Conservation (phyloP, 768 basidiomycete genomes). For the Solioccasus polychromus region DNA sequence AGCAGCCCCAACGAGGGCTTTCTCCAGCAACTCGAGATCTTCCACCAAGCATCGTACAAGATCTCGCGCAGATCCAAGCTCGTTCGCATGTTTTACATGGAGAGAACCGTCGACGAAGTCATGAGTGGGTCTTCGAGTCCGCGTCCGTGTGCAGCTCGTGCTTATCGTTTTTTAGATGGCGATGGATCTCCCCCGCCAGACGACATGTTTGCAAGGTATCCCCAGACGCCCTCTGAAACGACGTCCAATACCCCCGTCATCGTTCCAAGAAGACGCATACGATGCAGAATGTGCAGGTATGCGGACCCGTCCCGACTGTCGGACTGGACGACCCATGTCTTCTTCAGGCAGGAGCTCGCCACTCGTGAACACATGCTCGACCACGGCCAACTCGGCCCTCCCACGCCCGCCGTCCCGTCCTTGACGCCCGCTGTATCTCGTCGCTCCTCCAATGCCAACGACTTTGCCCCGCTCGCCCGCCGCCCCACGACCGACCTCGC, state of each 20-base stretch:
- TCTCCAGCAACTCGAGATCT: slow-evolving; percentile 75
- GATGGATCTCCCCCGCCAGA: slow-evolving; percentile 63
- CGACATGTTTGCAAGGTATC: slow-evolving; percentile 76
- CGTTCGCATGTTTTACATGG: slow-evolving; percentile 81
- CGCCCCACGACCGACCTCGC: slow-evolving; percentile 16
- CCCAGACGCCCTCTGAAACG: slow-evolving; percentile 62
- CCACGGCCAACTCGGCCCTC: slow-evolving; percentile 74
- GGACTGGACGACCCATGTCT: neutral
- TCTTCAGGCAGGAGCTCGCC: slow-evolving; percentile 68
- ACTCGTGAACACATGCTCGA: slow-evolving; percentile 93
- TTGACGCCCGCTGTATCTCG: slow-evolving; percentile 49
- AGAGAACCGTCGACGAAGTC: slow-evolving; percentile 67
- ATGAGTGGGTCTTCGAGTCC: slow-evolving; percentile 56
- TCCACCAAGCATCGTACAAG: slow-evolving; percentile 67
- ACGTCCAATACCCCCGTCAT: slow-evolving; percentile 56
- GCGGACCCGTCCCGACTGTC: slow-evolving; percentile 13
- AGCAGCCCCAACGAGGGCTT: slow-evolving; percentile 85
- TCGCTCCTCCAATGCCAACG: slow-evolving; percentile 32
- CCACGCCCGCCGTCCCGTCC: slow-evolving; percentile 50
- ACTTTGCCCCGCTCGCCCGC: neutral
- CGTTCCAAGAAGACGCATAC: slow-evolving; percentile 60
- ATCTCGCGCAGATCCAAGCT: slow-evolving; percentile 66
- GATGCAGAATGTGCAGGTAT: slow-evolving; percentile 91
- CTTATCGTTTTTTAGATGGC: slow-evolving; percentile 50
- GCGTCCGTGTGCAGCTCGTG: no score